Evolutionary conservation across 768 basidiomycete genomes (phyloP).

Genomic region (Pleurotus giganteus): DNA sequence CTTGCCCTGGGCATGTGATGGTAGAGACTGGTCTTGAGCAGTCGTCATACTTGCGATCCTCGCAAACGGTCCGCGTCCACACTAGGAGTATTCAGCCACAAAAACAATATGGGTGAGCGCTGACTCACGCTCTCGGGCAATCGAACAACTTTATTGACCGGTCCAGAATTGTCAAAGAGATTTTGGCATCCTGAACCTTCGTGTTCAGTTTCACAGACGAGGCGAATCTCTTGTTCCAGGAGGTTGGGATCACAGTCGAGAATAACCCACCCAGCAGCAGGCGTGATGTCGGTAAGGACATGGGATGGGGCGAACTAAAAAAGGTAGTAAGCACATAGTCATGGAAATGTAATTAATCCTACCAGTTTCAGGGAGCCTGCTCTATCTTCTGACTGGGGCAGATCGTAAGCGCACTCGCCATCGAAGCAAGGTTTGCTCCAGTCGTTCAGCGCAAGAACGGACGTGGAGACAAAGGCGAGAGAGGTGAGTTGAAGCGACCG

Average conservation of each 20-base stretch:
- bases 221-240: conserved; percentile 4
- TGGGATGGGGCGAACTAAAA: background rate
- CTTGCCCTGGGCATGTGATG: conserved; percentile 18
- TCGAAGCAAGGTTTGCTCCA: conserved; percentile 23
- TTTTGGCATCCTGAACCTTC: conserved; percentile 34
- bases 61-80: conserved; percentile 10
- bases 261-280: background rate
- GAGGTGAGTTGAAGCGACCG: too few species aligned
- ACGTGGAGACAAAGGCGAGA: too few species aligned
- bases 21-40: conserved; percentile 35
- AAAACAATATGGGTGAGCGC: background rate
- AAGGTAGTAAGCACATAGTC: background rate
- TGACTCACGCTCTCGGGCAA: conserved; percentile 35
- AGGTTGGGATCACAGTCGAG: conserved; percentile 5
- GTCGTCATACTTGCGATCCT: conserved; percentile 30
- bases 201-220: conserved; percentile 1
- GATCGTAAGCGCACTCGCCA: conserved; percentile 21
- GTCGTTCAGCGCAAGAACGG: conserved; percentile 14
- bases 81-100: background rate
- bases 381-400: background rate
- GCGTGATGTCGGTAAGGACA: background rate
- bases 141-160: conserved; percentile 50
- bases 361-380: background rate
- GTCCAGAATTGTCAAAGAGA: conserved; percentile 34
- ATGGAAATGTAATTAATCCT: background rate